Base-by-base conservation (phyloP, 2,329 filamentous ascomycete genomes). In the Chaetomium olivaceum region DNA sequence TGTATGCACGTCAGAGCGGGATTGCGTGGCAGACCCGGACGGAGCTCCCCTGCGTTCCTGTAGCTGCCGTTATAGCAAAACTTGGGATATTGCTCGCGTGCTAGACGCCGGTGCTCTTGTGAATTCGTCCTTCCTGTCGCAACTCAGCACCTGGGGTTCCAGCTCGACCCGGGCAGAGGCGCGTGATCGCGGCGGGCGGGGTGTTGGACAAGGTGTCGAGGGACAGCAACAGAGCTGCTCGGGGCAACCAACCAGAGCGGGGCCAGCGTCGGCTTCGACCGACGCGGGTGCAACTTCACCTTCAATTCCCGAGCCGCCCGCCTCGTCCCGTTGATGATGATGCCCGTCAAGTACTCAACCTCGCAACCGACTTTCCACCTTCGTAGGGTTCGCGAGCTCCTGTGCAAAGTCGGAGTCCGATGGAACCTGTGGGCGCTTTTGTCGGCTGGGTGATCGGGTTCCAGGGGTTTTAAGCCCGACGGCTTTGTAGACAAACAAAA, bases 171-270 rank as follows among this genome's bases (percentile, higher is more conserved):
- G 43, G 39, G 36, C n/a, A 33, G 50, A n/a, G 25, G 64, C 57
- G 65, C 61, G 65, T 67, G 65, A 67, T 63, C 43, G 39, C 58
- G 33, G 57, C 25, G 65, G 52, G 65, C 57, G 65, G 61, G 65
- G 61, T 63, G 65, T 58, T 27, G 52, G 57, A 39, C 48, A 58
- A 43, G 36, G 43, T 54, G 51, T 61, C 19, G 61, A 50, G 61
- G 61, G 58, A 58, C 61, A 61, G 65, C 61, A 57, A 58, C 60
- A 31, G 12, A 51, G 57, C 57, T 58, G 39, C 51, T 43, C n/a
- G 27, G 36, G 52, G 58, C 58, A 58, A 63, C 65, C 61, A 67
- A 67, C 65, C 65, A 64, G 61, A 61, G 33, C 25, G 36, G 21
- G 57, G 52, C 46, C 57, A 58, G 31, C 29, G 51, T 16, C 48